phyloP scores from a whole-genome alignment of 805 yeast genomes.

The Danielozyma ontarioensis region DNA sequence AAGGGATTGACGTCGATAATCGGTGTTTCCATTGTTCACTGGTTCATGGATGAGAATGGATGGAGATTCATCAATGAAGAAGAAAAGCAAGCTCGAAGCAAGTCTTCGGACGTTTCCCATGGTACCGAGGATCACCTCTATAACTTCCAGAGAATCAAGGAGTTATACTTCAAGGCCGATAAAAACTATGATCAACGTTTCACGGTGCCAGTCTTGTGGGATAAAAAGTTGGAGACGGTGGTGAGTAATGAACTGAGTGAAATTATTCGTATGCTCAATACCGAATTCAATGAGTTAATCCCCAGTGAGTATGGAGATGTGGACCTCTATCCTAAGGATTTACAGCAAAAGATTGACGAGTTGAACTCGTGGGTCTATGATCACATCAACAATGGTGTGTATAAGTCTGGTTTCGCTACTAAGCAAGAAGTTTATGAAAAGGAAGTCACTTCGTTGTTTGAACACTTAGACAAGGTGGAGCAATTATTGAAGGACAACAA shows the following conservation, averaged over 20 bases:
- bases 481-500: constrained; percentile 42
- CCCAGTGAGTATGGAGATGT: constrained; percentile 44
- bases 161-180: constrained; percentile 70
- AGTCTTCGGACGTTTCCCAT: constrained; percentile 43
- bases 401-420: constrained; percentile 87
- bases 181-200: constrained; percentile 76
- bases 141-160: constrained; percentile 54
- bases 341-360: constrained; percentile 61
- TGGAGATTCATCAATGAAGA: constrained; percentile 72
- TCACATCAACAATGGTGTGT: constrained; percentile 86
- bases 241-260: constrained; percentile 92
- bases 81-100: constrained; percentile 22
- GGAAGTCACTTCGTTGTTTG: constrained; percentile 59
- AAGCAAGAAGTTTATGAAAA: constrained; percentile 75
- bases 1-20: constrained; percentile 63
- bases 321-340: constrained; percentile 57
- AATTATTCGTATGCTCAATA: constrained; percentile 77
- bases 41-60: constrained; percentile 83
- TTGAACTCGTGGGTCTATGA: constrained; percentile 80
- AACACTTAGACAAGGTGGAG: constrained; percentile 67
- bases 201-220: constrained; percentile 95
- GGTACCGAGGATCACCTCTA: constrained; percentile 46
- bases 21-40: constrained; percentile 76
- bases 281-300: constrained; percentile 61
- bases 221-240: constrained; percentile 71